Conservation (phyloP, 2,329 filamentous ascomycete genomes). For the Cadophora sp. region DNA sequence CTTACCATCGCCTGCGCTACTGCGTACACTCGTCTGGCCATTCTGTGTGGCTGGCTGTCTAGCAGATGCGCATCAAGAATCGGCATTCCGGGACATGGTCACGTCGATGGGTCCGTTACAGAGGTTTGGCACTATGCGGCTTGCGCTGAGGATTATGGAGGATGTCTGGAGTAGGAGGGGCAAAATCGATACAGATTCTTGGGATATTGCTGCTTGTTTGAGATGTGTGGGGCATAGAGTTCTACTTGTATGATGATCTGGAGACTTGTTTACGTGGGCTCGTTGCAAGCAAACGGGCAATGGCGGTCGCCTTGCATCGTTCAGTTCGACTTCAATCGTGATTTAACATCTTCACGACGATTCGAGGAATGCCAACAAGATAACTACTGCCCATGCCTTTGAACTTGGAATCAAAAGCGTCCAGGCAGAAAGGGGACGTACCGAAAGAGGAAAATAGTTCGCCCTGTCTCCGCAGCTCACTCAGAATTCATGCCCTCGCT, state of each 20-base stretch:
- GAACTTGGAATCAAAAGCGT: no score
- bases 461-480: no score
- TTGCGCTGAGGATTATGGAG: slow-evolving; percentile 39
- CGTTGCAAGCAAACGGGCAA: neutral
- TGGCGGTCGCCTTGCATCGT: no score
- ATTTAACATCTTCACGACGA: no score
- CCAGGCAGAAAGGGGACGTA: no score
- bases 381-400: no score
- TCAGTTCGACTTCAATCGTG: no score
- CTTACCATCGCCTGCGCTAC: slow-evolving; percentile 29
- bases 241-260: neutral
- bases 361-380: no score
- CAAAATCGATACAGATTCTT: neutral
- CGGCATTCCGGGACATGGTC: slow-evolving; percentile 31
- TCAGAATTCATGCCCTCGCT: slow-evolving; percentile 1
- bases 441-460: no score
- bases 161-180: slow-evolving; percentile 34
- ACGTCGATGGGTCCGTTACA: slow-evolving; percentile 30
- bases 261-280: neutral
- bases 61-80: slow-evolving; percentile 31
- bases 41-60: slow-evolving; percentile 38
- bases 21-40: slow-evolving; percentile 37
- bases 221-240: neutral
- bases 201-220: slow-evolving; percentile 5
- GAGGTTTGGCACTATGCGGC: slow-evolving; percentile 44